These are phyloP conservation scores for Tuber magnatum DNA, from an alignment of 495 filamentous ascomycete species.

Conservation along the genomic window DNA sequence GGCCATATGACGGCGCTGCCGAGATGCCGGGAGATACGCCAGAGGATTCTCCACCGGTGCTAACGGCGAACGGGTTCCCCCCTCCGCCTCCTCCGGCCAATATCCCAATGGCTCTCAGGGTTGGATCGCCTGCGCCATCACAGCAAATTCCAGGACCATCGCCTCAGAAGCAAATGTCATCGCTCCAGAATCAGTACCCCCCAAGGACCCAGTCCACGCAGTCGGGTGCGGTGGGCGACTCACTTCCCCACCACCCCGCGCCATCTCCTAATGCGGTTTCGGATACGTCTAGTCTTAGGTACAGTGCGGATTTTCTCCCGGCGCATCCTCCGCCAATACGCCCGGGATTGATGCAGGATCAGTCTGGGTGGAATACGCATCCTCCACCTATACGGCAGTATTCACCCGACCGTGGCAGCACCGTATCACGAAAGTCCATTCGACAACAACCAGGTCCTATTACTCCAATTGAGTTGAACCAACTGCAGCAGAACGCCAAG, in stretches of 20 bases:
- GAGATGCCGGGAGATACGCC: slow-evolving; percentile 24
- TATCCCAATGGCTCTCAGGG: slow-evolving; percentile 27
- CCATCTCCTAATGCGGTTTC: slow-evolving; percentile 42
- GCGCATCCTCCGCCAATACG: slow-evolving; percentile 75
- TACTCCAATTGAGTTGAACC: slow-evolving; percentile 69
- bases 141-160: slow-evolving; percentile 13
- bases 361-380: slow-evolving; percentile 42
- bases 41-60: slow-evolving; percentile 14
- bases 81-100: slow-evolving; percentile 42
- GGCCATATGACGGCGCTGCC: slow-evolving; percentile 26
- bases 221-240: slow-evolving; percentile 21
- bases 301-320: slow-evolving; percentile 55
- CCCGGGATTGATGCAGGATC: slow-evolving; percentile 57
- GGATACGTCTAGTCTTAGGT: slow-evolving; percentile 7
- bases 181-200: slow-evolving; percentile 13
- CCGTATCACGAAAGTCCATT: slow-evolving; percentile 1
- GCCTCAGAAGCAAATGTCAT: slow-evolving; percentile 7
- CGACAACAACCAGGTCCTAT: slow-evolving; percentile 48
- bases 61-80: slow-evolving; percentile 36
- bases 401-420: slow-evolving; percentile 33
- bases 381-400: slow-evolving; percentile 39
- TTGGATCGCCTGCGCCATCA: slow-evolving; percentile 23
- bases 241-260: slow-evolving; percentile 38
- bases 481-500: slow-evolving; percentile 58
- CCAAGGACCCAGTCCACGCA: slow-evolving; percentile 16